Base-by-base conservation (phyloP, 1,139 yeast genomes). In the Saccharomyces hybrid region DNA sequence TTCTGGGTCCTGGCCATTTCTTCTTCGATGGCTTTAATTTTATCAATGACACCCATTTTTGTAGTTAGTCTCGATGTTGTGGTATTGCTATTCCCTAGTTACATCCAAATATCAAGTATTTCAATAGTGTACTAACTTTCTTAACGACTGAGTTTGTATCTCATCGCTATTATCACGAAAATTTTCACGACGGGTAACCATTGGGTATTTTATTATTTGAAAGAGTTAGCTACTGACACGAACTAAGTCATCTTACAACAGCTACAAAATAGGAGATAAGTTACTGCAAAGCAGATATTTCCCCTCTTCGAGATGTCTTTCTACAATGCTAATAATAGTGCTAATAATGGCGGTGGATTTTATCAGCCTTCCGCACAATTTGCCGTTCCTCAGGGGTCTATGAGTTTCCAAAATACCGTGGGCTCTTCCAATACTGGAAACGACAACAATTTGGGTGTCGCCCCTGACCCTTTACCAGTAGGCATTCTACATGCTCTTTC, bases 1-100 rank as follows among this genome's bases (percentile, higher is more conserved):
- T 93, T 93, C 70, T 93, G 99, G 34, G 99, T 93, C 59, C 97
- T 79, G 46, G 96, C 83, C 77, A 93, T 82, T 72, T 93, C 99
- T 72, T 86, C 95, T 73, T 89, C 96, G 74, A 93, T 90, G 73
- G 84, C 89, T 58, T 84, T 84, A 64, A 91, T 91, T 70, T 89
- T 90, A 62, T 90, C 97, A 16, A 73, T 62, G 34, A 70, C 58
- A 60, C 74, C 74, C 71, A 70, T 68, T 27, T 60, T 14, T 8
- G 23, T 19, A 19, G 14, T 14, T 38, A 5, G n/a, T 38, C 11
- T 38, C 19, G 42, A 38, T 38, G 42, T 9, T 14, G 42, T 8
- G 13, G 11, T 16, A 8, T 16, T 3, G 42, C 23, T 38, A 16
- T 38, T 38, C 23, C 23, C 23, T 38, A 16, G 5, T 38, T 11